Percentiles rank a stretch among this genome's conserved stretches.
Evolutionary conservation across 1,139 yeast genomes (phyloP).

Genomic region (Pichia cactophila): DNA sequence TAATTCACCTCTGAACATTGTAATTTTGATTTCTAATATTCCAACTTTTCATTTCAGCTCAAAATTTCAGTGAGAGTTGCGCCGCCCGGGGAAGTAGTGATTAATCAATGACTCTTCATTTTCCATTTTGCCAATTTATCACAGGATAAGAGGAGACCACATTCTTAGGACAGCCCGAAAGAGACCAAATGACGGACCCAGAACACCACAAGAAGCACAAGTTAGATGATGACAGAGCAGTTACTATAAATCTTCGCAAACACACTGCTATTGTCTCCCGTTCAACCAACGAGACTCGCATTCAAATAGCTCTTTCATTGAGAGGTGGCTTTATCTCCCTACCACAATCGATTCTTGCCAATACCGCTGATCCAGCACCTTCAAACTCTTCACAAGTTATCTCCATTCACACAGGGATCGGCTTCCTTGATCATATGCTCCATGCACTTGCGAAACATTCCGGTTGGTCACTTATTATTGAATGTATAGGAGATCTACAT

Average conservation of each 20-base stretch:
- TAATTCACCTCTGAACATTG: too few species aligned
- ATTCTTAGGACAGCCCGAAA: neutral
- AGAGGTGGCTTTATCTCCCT: conserved; percentile 75
- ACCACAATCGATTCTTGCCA: conserved; percentile 44
- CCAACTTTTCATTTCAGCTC: too few species aligned
- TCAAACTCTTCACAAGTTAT: conserved; percentile 50
- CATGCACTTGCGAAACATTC: conserved; percentile 95
- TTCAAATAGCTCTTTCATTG: conserved; percentile 74
- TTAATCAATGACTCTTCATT: too few species aligned
- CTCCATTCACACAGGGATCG: conserved; percentile 82
- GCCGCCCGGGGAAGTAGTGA: too few species aligned
- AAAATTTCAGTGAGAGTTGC: too few species aligned
- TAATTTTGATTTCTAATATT: too few species aligned
- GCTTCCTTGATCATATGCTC: conserved; percentile 94
- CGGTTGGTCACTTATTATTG: conserved; percentile 89
- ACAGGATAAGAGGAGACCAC: too few species aligned
- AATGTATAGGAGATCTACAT: conserved; percentile 89
- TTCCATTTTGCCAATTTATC: too few species aligned
- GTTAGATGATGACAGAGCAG: conserved; percentile 13
- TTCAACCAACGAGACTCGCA: conserved; percentile 86
- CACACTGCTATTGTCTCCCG: conserved; percentile 54
- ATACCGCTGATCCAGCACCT: conserved; percentile 14
- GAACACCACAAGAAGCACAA: conserved; percentile 12
- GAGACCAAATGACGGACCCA: neutral
- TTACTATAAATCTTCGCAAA: conserved; percentile 3